phyloP scores from a whole-genome alignment of 495 filamentous ascomycete genomes.

The Aspergillus mulundensis region DNA sequence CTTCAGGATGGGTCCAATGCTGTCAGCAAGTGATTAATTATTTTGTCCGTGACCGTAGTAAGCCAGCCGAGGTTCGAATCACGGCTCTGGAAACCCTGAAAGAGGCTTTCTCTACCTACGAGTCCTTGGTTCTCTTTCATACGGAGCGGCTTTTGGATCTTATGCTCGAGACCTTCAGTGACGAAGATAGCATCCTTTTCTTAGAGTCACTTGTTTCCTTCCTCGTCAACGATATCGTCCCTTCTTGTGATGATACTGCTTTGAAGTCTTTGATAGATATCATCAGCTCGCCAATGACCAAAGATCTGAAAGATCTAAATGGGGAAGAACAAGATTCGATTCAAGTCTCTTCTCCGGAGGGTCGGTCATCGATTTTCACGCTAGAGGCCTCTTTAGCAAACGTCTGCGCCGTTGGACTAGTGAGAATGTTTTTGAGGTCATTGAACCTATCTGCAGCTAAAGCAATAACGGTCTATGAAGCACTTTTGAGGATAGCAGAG shows the following conservation, averaged over 20 bases:
- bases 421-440: slow-evolving; percentile 42
- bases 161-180: slow-evolving; percentile 40
- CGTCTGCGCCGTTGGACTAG: slow-evolving; percentile 40
- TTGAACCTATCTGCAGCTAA: slow-evolving; percentile 38
- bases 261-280: slow-evolving; percentile 36
- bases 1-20: slow-evolving; percentile 61
- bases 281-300: slow-evolving; percentile 35
- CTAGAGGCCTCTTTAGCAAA: slow-evolving; percentile 40
- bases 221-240: slow-evolving; percentile 33
- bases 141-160: slow-evolving; percentile 36
- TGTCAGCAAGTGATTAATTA: slow-evolving; percentile 56
- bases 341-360: slow-evolving; percentile 23
- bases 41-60: slow-evolving; percentile 61
- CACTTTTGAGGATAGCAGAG: slow-evolving; percentile 36
- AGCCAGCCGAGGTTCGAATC: slow-evolving; percentile 63
- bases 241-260: slow-evolving; percentile 25
- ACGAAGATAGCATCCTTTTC: slow-evolving; percentile 47
- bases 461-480: slow-evolving; percentile 36
- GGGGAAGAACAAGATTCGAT: slow-evolving; percentile 20
- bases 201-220: slow-evolving; percentile 47
- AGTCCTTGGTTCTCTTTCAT: slow-evolving; percentile 32
- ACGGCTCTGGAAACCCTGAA: slow-evolving; percentile 63
- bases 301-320: slow-evolving; percentile 29
- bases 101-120: slow-evolving; percentile 57
- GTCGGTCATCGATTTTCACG: slow-evolving; percentile 31